Conservation (phyloP, 1,284 basidiomycete species). For the Ceratobasidium sp. region DNA sequence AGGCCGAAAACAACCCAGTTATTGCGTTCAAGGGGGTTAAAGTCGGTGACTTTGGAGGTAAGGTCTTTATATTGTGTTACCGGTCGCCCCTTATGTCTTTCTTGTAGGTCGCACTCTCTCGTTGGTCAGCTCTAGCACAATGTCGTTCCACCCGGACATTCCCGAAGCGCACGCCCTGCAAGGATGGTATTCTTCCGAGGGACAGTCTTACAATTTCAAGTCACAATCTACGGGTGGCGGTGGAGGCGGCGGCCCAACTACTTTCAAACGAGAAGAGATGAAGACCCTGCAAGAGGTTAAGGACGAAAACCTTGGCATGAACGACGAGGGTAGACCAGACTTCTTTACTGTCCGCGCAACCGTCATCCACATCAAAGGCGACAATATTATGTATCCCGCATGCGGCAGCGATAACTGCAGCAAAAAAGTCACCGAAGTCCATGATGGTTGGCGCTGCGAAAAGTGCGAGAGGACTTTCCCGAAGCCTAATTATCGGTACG, state of each 20-base stretch:
- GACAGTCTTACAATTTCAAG: slow-evolving; percentile 71
- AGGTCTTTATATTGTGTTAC: slow-evolving; percentile 44
- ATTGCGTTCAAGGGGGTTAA: slow-evolving; percentile 96
- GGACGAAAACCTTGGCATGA: slow-evolving; percentile 78
- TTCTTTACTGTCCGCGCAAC: slow-evolving; percentile 87
- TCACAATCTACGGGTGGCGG: slow-evolving; percentile 67
- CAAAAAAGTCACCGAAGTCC: slow-evolving; percentile 87
- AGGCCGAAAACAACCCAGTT: slow-evolving; percentile 68
- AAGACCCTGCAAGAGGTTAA: slow-evolving; percentile 86
- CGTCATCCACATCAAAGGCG: slow-evolving; percentile 88
- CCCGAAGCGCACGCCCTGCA: slow-evolving; percentile 85
- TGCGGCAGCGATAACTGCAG: slow-evolving; percentile 86
- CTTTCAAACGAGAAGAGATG: slow-evolving; percentile 75
- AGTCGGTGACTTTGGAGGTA: slow-evolving; percentile 93
- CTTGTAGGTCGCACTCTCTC: slow-evolving; percentile 78
- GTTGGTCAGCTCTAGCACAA: slow-evolving; percentile 71
- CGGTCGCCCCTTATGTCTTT: not conserved
- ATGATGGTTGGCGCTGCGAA: slow-evolving; percentile 88
- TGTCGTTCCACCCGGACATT: slow-evolving; percentile 90
- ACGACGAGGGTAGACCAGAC: slow-evolving; percentile 73
- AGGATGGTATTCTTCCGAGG: slow-evolving; percentile 80
- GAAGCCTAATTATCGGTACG: slow-evolving; percentile 84
- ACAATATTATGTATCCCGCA: slow-evolving; percentile 90
- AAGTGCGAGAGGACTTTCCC: slow-evolving; percentile 85
- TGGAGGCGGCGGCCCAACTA: slow-evolving; percentile 55